phyloP scores from a whole-genome alignment of 2,329 filamentous ascomycete genomes.

The Fusarium sp. region DNA sequence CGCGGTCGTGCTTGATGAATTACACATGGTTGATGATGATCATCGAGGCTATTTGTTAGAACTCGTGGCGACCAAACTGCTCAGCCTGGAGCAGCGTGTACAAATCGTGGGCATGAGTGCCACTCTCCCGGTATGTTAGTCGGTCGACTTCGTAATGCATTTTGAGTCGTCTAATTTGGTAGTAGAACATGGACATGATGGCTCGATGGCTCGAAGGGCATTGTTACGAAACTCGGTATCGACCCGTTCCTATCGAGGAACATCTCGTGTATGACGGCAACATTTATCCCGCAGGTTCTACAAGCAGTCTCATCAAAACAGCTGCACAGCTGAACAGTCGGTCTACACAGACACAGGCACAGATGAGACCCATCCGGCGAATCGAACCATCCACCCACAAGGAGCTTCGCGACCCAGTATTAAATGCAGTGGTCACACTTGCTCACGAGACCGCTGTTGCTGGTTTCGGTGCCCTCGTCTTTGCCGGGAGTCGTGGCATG shows the following conservation, averaged over 20 bases:
- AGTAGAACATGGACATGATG: constrained; percentile 74
- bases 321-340: constrained; percentile 59
- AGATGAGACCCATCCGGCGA: constrained; percentile 53
- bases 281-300: constrained; percentile 69
- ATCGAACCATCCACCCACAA: constrained; percentile 67
- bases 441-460: constrained; percentile 74
- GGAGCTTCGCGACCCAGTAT: constrained; percentile 71
- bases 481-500: constrained; percentile 74
- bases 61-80: constrained; percentile 76
- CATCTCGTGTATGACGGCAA: constrained; percentile 76
- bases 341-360: constrained; percentile 47
- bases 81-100: constrained; percentile 72
- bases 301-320: constrained; percentile 66
- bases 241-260: constrained; percentile 79
- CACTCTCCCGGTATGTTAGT: constrained; percentile 70
- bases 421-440: constrained; percentile 77
- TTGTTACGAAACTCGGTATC: constrained; percentile 77
- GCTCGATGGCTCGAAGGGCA: constrained; percentile 76
- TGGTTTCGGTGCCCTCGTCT: constrained; percentile 77
- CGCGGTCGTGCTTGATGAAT: constrained; percentile 77
- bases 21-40: constrained; percentile 85
- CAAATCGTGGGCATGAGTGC: constrained; percentile 85
- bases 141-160: no score
- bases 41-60: constrained; percentile 80
- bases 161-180: neutral